phyloP scores from a whole-genome alignment of 441 rosid species.

The Gossypium trilobum region DNA sequence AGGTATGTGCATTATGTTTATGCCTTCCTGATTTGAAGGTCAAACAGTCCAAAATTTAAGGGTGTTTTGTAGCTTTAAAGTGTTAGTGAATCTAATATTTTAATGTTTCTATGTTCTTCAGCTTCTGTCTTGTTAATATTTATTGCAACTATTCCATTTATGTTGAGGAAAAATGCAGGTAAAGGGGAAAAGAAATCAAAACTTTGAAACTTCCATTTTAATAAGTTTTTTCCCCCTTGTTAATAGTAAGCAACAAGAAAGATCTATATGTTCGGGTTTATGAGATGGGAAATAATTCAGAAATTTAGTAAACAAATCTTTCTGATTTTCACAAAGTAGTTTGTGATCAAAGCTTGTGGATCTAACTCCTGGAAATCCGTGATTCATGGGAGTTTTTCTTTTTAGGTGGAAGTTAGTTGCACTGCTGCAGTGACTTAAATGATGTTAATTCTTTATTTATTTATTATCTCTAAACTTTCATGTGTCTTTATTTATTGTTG shows the following conservation, averaged over 20 bases:
- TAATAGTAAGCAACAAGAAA: neutral
- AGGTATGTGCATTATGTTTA: neutral
- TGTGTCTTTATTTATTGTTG: constrained; percentile 24
- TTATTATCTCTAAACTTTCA: constrained; percentile 18
- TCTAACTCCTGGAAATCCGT: constrained; percentile 29
- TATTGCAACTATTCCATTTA: neutral
- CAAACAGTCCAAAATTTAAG: neutral
- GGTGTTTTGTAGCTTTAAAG: neutral
- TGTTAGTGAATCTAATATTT: neutral
- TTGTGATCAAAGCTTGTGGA: constrained; percentile 22
- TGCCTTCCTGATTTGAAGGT: neutral
- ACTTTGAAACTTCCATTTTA: neutral
- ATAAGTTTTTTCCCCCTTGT: neutral
- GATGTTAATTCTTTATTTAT: constrained; percentile 13
- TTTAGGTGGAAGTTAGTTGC: constrained; percentile 31
- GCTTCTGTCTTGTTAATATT: constrained; percentile 2
- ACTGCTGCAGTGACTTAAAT: constrained; percentile 22
- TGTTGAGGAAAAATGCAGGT: constrained; percentile 8
- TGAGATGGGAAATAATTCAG: neutral
- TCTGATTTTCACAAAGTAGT: constrained; percentile 12
- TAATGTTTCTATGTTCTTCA: neutral
- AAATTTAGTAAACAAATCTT: neutral
- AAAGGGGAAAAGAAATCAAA: neutral
- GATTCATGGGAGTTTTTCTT: constrained; percentile 37
- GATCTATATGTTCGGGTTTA: neutral